phyloP scores from a whole-genome alignment of 75 land plant species.

The Azolla pinnata region DNA sequence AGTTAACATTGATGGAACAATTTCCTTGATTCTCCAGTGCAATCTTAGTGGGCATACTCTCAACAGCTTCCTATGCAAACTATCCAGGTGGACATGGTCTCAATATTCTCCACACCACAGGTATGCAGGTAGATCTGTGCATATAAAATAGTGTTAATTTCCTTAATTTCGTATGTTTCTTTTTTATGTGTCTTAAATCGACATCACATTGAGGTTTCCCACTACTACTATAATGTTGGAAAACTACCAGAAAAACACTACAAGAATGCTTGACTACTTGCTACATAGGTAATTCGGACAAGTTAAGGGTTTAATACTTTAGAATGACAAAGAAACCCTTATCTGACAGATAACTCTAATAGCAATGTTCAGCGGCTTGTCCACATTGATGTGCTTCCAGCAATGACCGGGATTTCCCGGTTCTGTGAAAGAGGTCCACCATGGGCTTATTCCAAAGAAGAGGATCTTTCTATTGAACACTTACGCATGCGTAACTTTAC shows the following conservation, averaged over 20 bases:
- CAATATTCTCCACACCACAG: slow-evolving; percentile 47
- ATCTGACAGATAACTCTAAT: background rate
- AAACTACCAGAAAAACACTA: too few species aligned
- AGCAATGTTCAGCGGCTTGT: slow-evolving; percentile 25
- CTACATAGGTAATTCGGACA: too few species aligned
- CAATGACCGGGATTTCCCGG: slow-evolving; percentile 94
- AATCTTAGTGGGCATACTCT: background rate
- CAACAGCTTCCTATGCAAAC: slow-evolving; percentile 84
- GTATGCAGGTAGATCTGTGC: too few species aligned
- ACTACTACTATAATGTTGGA: too few species aligned
- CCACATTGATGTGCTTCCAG: slow-evolving; percentile 86
- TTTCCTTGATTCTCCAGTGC: background rate
- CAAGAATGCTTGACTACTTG: too few species aligned
- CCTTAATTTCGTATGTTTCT: background rate
- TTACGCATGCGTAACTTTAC: slow-evolving; percentile 57
- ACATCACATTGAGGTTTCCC: too few species aligned
- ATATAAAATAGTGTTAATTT: too few species aligned
- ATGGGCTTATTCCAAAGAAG: slow-evolving; percentile 96
- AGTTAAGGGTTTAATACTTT: background rate
- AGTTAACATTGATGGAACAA: background rate
- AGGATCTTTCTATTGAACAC: slow-evolving; percentile 43
- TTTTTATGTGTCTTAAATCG: too few species aligned
- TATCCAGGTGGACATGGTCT: slow-evolving; percentile 89
- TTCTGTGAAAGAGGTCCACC: slow-evolving; percentile 65
- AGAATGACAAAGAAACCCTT: background rate